These are phyloP conservation scores for Aureobasidium sp. DNA, from an alignment of 2,329 filamentous ascomycete species.

Conservation along the genomic window DNA sequence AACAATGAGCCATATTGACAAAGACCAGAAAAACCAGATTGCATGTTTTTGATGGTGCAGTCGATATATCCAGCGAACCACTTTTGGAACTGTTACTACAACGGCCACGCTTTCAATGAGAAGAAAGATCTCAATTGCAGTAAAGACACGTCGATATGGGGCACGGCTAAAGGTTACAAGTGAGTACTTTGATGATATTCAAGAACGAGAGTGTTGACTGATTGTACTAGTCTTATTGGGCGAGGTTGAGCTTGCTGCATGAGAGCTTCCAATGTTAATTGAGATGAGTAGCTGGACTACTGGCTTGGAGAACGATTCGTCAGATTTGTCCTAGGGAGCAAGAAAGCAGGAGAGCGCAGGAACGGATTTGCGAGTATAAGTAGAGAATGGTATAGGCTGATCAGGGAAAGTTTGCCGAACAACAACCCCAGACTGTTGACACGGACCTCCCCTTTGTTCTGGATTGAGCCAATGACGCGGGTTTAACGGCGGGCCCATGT, in stretches of 20 bases:
- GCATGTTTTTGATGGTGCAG: not conserved
- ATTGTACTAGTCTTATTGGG: not conserved
- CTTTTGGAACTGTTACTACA: conserved; percentile 6
- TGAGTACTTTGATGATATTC: not conserved
- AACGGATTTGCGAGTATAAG: too few species aligned
- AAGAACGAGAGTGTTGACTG: not conserved
- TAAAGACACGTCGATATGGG: not conserved
- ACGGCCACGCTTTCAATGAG: not conserved
- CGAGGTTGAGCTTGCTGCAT: not conserved
- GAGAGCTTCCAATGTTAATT: too few species aligned
- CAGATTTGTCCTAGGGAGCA: too few species aligned
- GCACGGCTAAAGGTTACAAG: conserved; percentile 2
- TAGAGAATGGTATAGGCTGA: not conserved
- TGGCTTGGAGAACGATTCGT: too few species aligned
- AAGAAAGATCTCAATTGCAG: not conserved
- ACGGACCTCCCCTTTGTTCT: not conserved
- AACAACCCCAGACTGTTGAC: not conserved
- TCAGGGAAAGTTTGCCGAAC: not conserved
- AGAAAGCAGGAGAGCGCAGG: too few species aligned
- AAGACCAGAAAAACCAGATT: not conserved
- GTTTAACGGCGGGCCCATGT: not conserved
- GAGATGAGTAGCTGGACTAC: not conserved
- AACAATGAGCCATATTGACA: not conserved
- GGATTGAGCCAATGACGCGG: conserved; percentile 4
- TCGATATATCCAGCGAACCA: not conserved